Base-by-base conservation (phyloP, 2,329 filamentous ascomycete species). In the Ascochyta viciae-villosae region DNA sequence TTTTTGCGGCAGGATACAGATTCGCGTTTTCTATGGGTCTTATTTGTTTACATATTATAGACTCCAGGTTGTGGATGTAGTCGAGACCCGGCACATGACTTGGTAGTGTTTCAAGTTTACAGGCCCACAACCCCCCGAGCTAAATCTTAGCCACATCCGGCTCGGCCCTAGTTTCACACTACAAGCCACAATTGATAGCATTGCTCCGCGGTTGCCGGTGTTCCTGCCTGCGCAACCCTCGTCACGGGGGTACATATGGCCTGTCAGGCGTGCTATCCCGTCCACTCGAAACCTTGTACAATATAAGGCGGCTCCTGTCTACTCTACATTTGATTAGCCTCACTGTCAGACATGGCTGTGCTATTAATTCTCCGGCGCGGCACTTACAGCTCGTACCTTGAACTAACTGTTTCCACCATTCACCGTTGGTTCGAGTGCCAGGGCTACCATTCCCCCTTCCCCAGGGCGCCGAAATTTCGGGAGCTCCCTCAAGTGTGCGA, bases 91-190 rank as follows among this genome's bases (percentile, higher is more conserved):
- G 37, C 50, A 51, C 12, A 33, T 23, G 33, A 13, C 31, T 33
- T 22, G 22, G 42, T 29, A 27, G 15, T 52, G 50, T 53, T 53
- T 53, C 50, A 53, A 31, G 24, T 53, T 53, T 37, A 53, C 31
- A 27, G 38, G 38, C 46, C 35, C 37, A 49, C 35, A 49, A 24
- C 22, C 19, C 22, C 37, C 47, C 47, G 19, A 35, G 4, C 29
- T 26, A 24, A 43, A 12, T 19, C 43, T 40, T 47, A 34, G 37
- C 43, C 38, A 9, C 13, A 47, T 47, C 16, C 37, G 38, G 23
- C 50, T 37, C 43, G 38, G 16, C 43, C 37, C 31, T 42, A 23
- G 37, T 53, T 42, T 37, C 50, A 42, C 19, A 24, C 23, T 23
- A n/a, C 7, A 35, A 43, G 50, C 43, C 38, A 42, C 16, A 7